Conservation (phyloP, 129 eudicot genomes). For the Cynara cardunculus region DNA sequence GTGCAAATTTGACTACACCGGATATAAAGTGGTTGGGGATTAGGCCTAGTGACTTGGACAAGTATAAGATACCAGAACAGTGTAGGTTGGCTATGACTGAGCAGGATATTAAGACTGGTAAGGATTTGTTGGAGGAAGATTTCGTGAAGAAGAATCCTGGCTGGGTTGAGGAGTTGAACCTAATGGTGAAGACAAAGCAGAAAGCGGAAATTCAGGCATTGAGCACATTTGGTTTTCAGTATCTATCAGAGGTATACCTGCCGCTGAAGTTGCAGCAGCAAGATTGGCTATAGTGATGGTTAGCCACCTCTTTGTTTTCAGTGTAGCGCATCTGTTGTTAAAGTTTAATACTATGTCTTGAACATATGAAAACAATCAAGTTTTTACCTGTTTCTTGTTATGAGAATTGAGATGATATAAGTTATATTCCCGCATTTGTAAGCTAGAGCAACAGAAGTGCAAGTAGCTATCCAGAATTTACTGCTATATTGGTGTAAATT, state of each 20-base stretch:
- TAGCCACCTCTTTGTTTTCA: neutral
- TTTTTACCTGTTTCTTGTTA: neutral
- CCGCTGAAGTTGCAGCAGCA: slow-evolving; percentile 88
- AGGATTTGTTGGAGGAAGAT: slow-evolving; percentile 97
- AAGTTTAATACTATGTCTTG: neutral
- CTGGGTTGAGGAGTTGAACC: slow-evolving; percentile 90
- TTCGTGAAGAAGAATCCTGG: slow-evolving; percentile 98
- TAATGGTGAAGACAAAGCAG: slow-evolving; percentile 88
- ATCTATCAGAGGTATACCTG: slow-evolving; percentile 82
- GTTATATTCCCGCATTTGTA: neutral
- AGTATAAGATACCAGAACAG: slow-evolving; percentile 93
- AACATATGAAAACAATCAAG: neutral
- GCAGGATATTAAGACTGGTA: slow-evolving; percentile 96
- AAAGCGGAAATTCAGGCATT: slow-evolving; percentile 98
- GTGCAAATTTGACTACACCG: slow-evolving; percentile 91
- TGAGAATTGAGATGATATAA: slow-evolving; percentile 4
- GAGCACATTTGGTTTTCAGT: slow-evolving; percentile 96
- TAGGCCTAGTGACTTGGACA: slow-evolving; percentile 96
- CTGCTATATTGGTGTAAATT: neutral
- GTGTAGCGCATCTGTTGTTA: neutral
- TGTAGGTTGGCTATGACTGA: slow-evolving; percentile 95
- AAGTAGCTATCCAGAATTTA: neutral
- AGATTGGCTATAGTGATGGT: slow-evolving; percentile 78
- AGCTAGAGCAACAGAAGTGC: neutral
- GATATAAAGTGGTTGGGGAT: slow-evolving; percentile 94